Base-by-base conservation (phyloP, 1,284 basidiomycete species). In the Tylopilus orsonianus region DNA sequence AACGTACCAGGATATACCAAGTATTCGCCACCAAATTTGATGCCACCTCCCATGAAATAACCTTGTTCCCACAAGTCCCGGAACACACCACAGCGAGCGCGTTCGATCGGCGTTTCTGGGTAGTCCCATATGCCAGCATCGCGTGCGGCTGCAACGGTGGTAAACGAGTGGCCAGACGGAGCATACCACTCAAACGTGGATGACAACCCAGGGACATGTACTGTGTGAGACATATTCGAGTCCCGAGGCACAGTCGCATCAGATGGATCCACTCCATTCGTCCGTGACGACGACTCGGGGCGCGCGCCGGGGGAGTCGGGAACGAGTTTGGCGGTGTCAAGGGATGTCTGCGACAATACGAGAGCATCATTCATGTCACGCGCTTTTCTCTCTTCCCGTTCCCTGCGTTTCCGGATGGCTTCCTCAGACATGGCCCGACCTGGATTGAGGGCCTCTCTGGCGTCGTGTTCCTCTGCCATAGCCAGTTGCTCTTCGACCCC, bases 1-100 rank as follows among this genome's bases (percentile, higher is more conserved):
- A 32, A 27, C 82, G 43, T 59, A 92, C 92, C 93, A 44, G 97
- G 97, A 71, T 99, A 99, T 1, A 97, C 88, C 34, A 98, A 73
- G 68, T 93, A 97, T 60, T 97, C 92, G 1, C 94, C 95, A 7
- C 97, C 97, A 62, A 99, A 99, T 60, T 88, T 89, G 61, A 95
- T 83, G 0, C 93, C 94, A 0, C 81, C 81, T 39, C 92, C 92
- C 78, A 96, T 80, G 64, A 82, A 96, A 66, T 86, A 85, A 2
- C 89, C 90, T 69, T 86, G 79, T 53, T 83, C 77, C 83, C 89
- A 90, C 14, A 97, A 67, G 52, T 84, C 84, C 38, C 79, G 78
- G 66, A 93, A 97, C 5, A 94, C 85, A 5, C 77, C 85, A 55
- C 87, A 91, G 49, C 82, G 78, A 5, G 91, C 89, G 2, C 79